Percentiles rank a stretch among this genome's conserved stretches.
These are phyloP conservation scores for Eucalyptus camaldulensis DNA, from an alignment of 345 rosid genomes.

Conservation along the genomic window DNA sequence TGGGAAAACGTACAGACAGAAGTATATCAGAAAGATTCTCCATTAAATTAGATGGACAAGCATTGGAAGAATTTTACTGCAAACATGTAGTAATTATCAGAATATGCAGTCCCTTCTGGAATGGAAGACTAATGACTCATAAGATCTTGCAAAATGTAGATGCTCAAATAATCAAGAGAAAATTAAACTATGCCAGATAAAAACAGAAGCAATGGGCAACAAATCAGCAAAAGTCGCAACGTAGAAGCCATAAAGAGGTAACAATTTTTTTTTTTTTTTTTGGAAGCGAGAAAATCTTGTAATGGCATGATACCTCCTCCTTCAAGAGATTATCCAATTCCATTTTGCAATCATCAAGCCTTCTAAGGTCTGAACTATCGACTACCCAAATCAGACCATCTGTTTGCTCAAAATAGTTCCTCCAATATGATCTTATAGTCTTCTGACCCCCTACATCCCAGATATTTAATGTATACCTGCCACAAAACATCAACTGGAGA, in stretches of 20 bases:
- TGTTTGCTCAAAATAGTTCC: conserved; percentile 95
- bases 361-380: conserved; percentile 85
- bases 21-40: neutral
- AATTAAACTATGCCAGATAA: neutral
- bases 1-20: neutral
- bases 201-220: neutral
- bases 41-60: neutral
- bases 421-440: conserved; percentile 90
- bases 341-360: conserved; percentile 86
- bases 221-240: neutral
- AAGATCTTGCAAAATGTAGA: neutral
- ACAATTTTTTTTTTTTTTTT: neutral
- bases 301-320: conserved; percentile 57
- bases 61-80: neutral
- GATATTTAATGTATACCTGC: conserved; percentile 71
- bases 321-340: conserved; percentile 89
- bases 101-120: neutral
- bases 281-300: neutral
- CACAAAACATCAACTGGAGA: neutral
- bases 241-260: neutral
- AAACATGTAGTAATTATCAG: neutral
- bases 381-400: conserved; percentile 98
- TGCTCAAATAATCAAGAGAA: neutral
- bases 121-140: neutral
- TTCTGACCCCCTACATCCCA: conserved; percentile 98